phyloP scores from a whole-genome alignment of 2,329 filamentous ascomycete genomes.

The Fusarium mundagurra region DNA sequence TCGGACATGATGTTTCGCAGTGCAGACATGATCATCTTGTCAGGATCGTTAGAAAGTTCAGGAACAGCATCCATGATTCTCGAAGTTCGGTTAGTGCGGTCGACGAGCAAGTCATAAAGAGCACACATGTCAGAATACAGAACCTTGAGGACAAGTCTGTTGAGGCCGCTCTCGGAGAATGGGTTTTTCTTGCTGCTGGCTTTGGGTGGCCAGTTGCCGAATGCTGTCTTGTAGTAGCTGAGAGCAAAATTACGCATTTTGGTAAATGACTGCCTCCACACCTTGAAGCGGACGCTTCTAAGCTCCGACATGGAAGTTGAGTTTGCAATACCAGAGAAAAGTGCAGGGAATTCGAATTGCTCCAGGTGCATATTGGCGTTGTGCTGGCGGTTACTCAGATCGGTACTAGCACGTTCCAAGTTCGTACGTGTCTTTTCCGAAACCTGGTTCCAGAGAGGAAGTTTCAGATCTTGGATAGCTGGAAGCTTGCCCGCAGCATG shows the following conservation, averaged over 20 bases:
- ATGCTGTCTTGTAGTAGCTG: slow-evolving; percentile 68
- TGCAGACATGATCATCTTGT: slow-evolving; percentile 72
- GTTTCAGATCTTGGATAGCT: slow-evolving; percentile 72
- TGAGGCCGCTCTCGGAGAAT: slow-evolving; percentile 86
- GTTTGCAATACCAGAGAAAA: slow-evolving; percentile 88
- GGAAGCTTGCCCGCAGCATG: slow-evolving; percentile 90
- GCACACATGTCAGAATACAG: slow-evolving; percentile 87
- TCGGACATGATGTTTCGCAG: slow-evolving; percentile 84
- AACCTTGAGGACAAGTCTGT: slow-evolving; percentile 81
- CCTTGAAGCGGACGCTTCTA: slow-evolving; percentile 82
- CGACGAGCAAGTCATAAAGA: slow-evolving; percentile 88
- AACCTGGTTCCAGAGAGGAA: slow-evolving; percentile 75
- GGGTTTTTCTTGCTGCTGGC: slow-evolving; percentile 91
- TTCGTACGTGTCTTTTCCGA: slow-evolving; percentile 77
- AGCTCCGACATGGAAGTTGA: slow-evolving; percentile 82
- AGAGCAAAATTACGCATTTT: slow-evolving; percentile 79
- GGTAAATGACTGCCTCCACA: slow-evolving; percentile 80
- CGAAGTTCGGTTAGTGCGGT: slow-evolving; percentile 80
- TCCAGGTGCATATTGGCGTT: slow-evolving; percentile 78
- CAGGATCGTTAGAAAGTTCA: slow-evolving; percentile 63
- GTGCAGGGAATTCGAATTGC: slow-evolving; percentile 88
- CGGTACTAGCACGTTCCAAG: slow-evolving; percentile 84
- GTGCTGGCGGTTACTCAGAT: slow-evolving; percentile 77
- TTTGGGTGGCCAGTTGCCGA: slow-evolving; percentile 87
- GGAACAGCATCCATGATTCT: slow-evolving; percentile 76